Base-by-base conservation (phyloP, 2,329 filamentous ascomycete genomes). In the Thyridium curvatum region DNA sequence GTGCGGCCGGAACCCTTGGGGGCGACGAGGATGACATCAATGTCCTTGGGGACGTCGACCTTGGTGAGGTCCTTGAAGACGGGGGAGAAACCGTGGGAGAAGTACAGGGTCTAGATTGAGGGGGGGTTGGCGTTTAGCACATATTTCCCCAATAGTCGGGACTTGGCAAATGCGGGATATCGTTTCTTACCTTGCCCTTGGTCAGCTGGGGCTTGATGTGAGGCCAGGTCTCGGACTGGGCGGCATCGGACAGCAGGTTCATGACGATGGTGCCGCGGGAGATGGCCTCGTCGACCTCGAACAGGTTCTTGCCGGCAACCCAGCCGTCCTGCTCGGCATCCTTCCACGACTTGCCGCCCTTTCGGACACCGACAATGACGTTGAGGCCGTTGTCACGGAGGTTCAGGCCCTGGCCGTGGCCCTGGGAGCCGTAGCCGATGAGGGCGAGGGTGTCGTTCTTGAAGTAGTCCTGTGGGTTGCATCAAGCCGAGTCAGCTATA, bases 31-130 rank as follows among this genome's bases (percentile, higher is more conserved):
- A 98, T 98, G 68, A 98, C 93, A 68, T 98, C 93, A 64, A 98
- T 86, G 72, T 97, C 86, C 52, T 67, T 79, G 70, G 93, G 93
- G 48, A 96, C 87, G 48, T 98, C 93, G 64, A 98, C 93, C 72
- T 96, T 94, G 79, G 93, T 98, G 64, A 93, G 83, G 68, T 95
- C 84, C 79, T 96, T 96, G 87, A 98, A 98, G 71, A 98, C 90
- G 64, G 93, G 93, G 48, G 93, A 97, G 86, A 98, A 98, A 62
- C 93, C 93, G 82, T 98, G 93, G 55, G 93, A 97, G 82, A 98
- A 98, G 85, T 98, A 98, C 56, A 98, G 87, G 46, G 93, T 98
- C 91, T 93, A 47, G 16, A 14, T n/a, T 49, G 34, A 30, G 16
- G 46, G 43, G 18, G 18, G n/a, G 17, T 2, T 13, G 13, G 17